Base-by-base conservation (phyloP, 2,329 filamentous ascomycete species). In the Clarireedia sp. region DNA sequence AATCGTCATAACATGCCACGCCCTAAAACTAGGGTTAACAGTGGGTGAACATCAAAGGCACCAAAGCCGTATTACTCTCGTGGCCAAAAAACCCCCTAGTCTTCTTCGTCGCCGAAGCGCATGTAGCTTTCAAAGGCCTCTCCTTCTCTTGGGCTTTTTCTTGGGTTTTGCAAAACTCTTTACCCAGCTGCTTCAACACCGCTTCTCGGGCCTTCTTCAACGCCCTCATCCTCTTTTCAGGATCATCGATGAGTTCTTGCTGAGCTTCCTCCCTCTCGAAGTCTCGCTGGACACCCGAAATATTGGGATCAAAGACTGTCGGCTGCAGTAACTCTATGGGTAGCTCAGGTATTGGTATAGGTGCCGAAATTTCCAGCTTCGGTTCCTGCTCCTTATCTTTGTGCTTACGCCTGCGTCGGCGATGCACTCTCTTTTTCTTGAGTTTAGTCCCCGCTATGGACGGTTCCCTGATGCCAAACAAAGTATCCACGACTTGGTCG, bases 1-100 rank as follows among this genome's bases (percentile, higher is more conserved):
- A 48, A 36, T 36, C 48, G 47, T 48, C 37, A 43, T 23, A 36
- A 40, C 9, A 41, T 50, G 41, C 55, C 48, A 51, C 50, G 29
- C 33, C 37, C 50, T 26, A 37, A 16, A 46, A 56, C 49, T 50
- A 48, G 47, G 48, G 24, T 55, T 60, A 66, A 50, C 60, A 68
- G 10, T 76, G 73, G 66, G 75, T 81, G 56, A 84, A 82, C 68
- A 85, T 78, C 65, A 85, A 70, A 59, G 82, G 81, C 59, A 85
- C 81, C 62, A 82, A 63, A 17, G 74, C 73, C 49, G 74, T 78
- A 64, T 72, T 73, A 61, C 76, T 79, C 58, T 81, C 79, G 65
- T 80, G 54, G 21, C 59, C 58, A 44, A 65, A 56, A 46, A 65
- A 50, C 4, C 56, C 56, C 48, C 57, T 59, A 23, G 55, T 59